Evolutionary conservation across 2,329 filamentous ascomycete species (phyloP), one percentile per base, ranked within the genome.

Genomic region (Fusarium begoniae): DNA sequence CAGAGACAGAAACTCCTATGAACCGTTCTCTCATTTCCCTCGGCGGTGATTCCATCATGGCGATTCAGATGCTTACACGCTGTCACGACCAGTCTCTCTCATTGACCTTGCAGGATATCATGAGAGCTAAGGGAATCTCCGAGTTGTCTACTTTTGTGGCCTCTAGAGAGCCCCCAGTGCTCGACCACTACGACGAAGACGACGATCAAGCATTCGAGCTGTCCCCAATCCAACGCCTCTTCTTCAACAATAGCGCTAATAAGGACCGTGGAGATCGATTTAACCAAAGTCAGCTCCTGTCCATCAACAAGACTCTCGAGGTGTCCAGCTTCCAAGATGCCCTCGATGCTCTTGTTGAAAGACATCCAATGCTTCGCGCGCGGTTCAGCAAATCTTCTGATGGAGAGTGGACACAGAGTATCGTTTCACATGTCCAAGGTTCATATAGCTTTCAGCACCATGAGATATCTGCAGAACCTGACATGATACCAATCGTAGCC

Each of bases 211-310:
- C 44, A 30, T 87, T 86, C 60, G 75, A 77, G 0, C 73, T 87
- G 3, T 84, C 85, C 1, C 86, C 86, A 0, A 83, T 87, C 28
- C 86, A 87, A 63, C 77, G 80, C 24, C 77, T 86, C 41, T 85
- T 84, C 63, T 85, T 87, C 63, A 81, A 56, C 47, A 73, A 70
- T 47, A 75, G 72, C 43, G 61, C 10, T 1, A 74, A 82, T 26
- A 68, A 65, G 10, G 56, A 64, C 3, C 41, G 45, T 4, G 81
- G 81, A 8, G 77, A 83, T 24, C 82, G 83, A 30, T 85, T 85
- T 77, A 86, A 86, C 62, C 85, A 87, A 66, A 86, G 82, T 15
- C 85, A 84, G 47, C 79, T 82, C 2, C 72, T 87, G 10, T 78
- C 79, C 2, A 53, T 86, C 13, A 76, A 26, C 2, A 20, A 38